Evolutionary conservation across 192 early-diverging fungal species (phyloP).

Genomic region (Fimicolochytrium jonesii): DNA sequence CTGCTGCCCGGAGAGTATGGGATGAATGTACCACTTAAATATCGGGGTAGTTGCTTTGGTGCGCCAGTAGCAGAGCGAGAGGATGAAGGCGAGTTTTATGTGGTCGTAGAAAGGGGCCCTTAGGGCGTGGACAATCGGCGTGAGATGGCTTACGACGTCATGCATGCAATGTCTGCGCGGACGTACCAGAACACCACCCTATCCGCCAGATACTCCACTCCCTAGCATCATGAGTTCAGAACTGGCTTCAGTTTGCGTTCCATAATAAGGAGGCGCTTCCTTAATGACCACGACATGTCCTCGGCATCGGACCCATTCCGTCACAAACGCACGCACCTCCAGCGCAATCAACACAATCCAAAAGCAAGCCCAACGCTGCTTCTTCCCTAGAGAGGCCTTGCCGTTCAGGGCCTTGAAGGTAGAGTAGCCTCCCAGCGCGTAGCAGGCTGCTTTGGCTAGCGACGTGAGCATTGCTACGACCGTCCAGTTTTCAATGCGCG

Average conservation of each 20-base stretch:
- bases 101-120: slow-evolving; percentile 26
- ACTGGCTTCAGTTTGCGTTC: too few relatives aligned
- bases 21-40: slow-evolving; percentile 22
- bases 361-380: slow-evolving; percentile 22
- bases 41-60: slow-evolving; percentile 22
- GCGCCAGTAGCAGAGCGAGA: slow-evolving; percentile 12
- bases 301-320: too few relatives aligned
- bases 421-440: slow-evolving; percentile 19
- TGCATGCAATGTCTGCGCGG: too few relatives aligned
- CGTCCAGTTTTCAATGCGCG: too few relatives aligned
- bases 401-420: slow-evolving; percentile 18
- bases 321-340: too few relatives aligned
- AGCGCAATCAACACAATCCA: slow-evolving; percentile 17
- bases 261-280: too few relatives aligned
- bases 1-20: slow-evolving; percentile 9
- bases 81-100: slow-evolving; percentile 5
- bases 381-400: slow-evolving; percentile 6
- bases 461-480: slow-evolving; percentile 20
- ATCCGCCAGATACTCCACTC: slow-evolving; percentile 9
- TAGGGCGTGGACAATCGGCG: not conserved
- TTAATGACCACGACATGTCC: too few relatives aligned
- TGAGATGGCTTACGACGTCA: not conserved
- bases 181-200: slow-evolving; percentile 23
- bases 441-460: slow-evolving; percentile 17
- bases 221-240: too few relatives aligned